A percentile compares a stretch with the other conserved stretches of the same genome.
Evolutionary conservation across 192 early-diverging fungal species (phyloP).

Genomic region (Spizellomyces punctatus): DNA sequence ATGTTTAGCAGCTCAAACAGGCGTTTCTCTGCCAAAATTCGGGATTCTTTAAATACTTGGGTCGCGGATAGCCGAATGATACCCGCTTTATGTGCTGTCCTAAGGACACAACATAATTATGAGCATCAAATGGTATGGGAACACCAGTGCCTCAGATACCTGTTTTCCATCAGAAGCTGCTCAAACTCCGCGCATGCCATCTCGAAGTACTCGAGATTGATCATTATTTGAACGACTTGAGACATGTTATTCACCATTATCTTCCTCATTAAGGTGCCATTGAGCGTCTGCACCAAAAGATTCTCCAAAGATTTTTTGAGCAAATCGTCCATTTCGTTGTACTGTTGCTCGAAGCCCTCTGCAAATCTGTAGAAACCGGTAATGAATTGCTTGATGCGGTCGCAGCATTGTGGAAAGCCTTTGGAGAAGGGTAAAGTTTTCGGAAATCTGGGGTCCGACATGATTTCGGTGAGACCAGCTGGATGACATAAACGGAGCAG

Average conservation of each 20-base stretch:
- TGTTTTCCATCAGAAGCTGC: slow-evolving; percentile 67
- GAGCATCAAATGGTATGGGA: not conserved
- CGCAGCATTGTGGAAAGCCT: slow-evolving; percentile 73
- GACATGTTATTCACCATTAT: slow-evolving; percentile 72
- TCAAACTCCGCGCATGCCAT: slow-evolving; percentile 74
- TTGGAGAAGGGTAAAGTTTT: slow-evolving; percentile 78
- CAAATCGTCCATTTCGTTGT: slow-evolving; percentile 83
- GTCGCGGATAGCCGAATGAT: slow-evolving; percentile 66
- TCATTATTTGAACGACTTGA: slow-evolving; percentile 82
- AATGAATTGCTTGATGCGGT: slow-evolving; percentile 71
- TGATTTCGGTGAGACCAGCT: not conserved
- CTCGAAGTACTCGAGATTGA: slow-evolving; percentile 79
- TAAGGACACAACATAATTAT: slow-evolving; percentile 8
- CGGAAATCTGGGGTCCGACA: slow-evolving; percentile 58
- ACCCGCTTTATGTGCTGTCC: slow-evolving; percentile 60
- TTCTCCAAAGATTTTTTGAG: slow-evolving; percentile 61
- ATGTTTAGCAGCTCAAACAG: slow-evolving; percentile 77
- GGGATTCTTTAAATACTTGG: slow-evolving; percentile 68
- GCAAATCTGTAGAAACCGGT: slow-evolving; percentile 81
- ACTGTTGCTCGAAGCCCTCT: slow-evolving; percentile 79
- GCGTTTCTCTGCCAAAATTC: slow-evolving; percentile 73
- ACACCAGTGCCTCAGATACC: slow-evolving; percentile 28
- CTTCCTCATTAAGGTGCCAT: slow-evolving; percentile 67
- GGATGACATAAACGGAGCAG: not conserved
- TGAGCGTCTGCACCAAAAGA: slow-evolving; percentile 69